These are phyloP conservation scores for Hibiscus tridactylites DNA, from an alignment of 345 rosid genomes.

Conservation along the genomic window DNA sequence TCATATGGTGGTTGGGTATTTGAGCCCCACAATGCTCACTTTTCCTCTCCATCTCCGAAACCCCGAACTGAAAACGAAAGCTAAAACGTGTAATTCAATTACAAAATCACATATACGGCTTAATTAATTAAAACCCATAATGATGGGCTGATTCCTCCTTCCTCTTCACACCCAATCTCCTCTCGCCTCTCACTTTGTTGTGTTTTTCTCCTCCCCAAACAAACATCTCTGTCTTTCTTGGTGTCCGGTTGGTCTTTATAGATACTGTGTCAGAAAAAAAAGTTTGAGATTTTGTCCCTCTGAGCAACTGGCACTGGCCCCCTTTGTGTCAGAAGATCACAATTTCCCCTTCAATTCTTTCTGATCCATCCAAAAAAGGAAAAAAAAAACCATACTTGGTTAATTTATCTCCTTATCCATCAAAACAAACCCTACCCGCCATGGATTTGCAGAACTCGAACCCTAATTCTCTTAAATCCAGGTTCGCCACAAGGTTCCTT, in stretches of 20 bases:
- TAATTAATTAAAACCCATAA: too few relatives aligned
- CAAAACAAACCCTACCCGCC: not conserved
- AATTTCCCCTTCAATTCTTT: constrained; percentile 6
- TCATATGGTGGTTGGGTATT: constrained; percentile 61
- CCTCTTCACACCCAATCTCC: constrained; percentile 8
- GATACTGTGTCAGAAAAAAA: constrained; percentile 23
- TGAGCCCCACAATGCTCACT: constrained; percentile 26
- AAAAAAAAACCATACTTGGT: too few relatives aligned
- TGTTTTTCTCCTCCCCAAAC: not conserved
- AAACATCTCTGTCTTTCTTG: constrained; percentile 10
- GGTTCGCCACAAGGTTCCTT: constrained; percentile 36
- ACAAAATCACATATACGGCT: not conserved
- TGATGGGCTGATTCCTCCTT: constrained; percentile 20
- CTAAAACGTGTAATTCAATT: constrained; percentile 14
- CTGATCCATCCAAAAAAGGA: constrained; percentile 11
- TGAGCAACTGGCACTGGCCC: constrained; percentile 13
- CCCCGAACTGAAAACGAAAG: constrained; percentile 16
- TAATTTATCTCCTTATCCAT: too few relatives aligned
- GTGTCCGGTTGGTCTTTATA: constrained; percentile 9
- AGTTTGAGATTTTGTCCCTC: constrained; percentile 17
- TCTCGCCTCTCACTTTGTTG: too few relatives aligned
- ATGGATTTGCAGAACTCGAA: constrained; percentile 17
- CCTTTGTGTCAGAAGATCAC: constrained; percentile 31
- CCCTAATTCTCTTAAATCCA: constrained; percentile 28
- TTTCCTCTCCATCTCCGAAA: constrained; percentile 9